These are phyloP conservation scores for Coccinonectria pachysandricola DNA, from an alignment of 2,329 filamentous ascomycete genomes.

Conservation along the genomic window DNA sequence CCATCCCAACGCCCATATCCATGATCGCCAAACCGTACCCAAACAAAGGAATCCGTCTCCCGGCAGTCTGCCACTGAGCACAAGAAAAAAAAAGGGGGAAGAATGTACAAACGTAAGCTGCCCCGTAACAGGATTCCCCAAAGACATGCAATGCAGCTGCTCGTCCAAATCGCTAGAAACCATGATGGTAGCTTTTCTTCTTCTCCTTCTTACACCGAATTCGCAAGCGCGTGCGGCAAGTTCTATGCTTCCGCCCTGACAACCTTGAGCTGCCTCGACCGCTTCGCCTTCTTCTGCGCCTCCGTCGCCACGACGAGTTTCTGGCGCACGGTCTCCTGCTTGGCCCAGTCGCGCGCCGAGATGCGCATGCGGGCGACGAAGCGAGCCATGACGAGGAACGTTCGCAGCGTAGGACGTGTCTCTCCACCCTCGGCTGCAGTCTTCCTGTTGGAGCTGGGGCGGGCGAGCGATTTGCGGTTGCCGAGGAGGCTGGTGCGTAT, in stretches of 20 bases:
- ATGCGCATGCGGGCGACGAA: constrained; percentile 43
- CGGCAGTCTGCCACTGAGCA: too few relatives aligned
- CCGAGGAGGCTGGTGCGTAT: constrained; percentile 48
- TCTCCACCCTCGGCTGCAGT: constrained; percentile 2
- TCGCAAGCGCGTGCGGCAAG: constrained; percentile 1
- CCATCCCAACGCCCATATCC: too few relatives aligned
- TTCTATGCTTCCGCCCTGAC: constrained; percentile 27
- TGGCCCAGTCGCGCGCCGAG: constrained; percentile 37
- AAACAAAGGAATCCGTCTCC: too few relatives aligned
- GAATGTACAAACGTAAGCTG: too few relatives aligned
- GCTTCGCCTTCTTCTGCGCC: constrained; percentile 33
- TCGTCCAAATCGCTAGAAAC: constrained; percentile 3
- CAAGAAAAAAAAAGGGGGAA: too few relatives aligned
- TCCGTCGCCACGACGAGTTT: constrained; percentile 40
- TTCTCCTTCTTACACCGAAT: constrained; percentile 2
- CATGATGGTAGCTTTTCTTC: too few relatives aligned
- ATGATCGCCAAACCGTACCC: too few relatives aligned
- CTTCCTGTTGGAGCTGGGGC: constrained; percentile 16
- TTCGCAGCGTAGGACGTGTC: constrained; percentile 26
- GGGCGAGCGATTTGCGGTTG: constrained; percentile 26
- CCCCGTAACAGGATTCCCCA: too few relatives aligned
- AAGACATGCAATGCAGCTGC: constrained; percentile 7
- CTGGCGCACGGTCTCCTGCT: constrained; percentile 39
- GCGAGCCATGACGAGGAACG: constrained; percentile 37
- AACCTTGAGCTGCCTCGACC: constrained; percentile 30